Evolutionary conservation across 2,329 filamentous ascomycete species (phyloP).

Genomic region (Claviceps pazoutovae): DNA sequence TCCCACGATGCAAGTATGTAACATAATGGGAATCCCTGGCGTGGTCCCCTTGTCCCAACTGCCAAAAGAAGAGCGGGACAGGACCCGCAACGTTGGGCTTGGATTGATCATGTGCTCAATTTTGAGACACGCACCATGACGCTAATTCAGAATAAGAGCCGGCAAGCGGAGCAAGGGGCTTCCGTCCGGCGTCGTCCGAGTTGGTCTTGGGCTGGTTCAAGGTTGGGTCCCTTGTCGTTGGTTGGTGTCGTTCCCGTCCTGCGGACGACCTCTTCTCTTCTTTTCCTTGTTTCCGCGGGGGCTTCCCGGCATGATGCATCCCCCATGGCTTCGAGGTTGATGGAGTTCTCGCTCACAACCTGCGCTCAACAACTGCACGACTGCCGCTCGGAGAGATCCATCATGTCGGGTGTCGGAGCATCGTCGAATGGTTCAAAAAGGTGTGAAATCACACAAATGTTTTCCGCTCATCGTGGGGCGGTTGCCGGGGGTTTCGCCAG

Average conservation of each 20-base stretch:
- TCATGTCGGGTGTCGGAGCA: not conserved
- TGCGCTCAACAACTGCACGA: not conserved
- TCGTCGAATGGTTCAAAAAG: not conserved
- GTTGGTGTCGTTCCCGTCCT: not conserved
- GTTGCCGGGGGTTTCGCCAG: not conserved
- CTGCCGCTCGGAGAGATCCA: not conserved
- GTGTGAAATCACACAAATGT: not conserved
- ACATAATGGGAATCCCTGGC: not conserved
- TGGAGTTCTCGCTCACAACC: not conserved
- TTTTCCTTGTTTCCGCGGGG: too few relatives aligned
- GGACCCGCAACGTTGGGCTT: conserved; percentile 26
- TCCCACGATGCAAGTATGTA: too few relatives aligned
- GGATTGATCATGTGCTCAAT: conserved; percentile 32
- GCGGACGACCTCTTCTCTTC: not conserved
- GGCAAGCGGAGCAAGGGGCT: conserved; percentile 14
- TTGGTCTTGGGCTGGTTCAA: not conserved
- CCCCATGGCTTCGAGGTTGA: not conserved
- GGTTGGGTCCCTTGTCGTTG: not conserved
- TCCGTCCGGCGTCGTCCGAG: not conserved
- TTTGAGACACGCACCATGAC: conserved; percentile 25
- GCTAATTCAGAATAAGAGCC: conserved; percentile 16
- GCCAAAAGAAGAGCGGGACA: conserved; percentile 2
- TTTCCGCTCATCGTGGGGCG: not conserved
- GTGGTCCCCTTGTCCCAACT: not conserved
- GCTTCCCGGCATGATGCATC: not conserved